Conservation (phyloP, 805 yeast genomes). For the Wickerhamomyces sydowiorum region DNA sequence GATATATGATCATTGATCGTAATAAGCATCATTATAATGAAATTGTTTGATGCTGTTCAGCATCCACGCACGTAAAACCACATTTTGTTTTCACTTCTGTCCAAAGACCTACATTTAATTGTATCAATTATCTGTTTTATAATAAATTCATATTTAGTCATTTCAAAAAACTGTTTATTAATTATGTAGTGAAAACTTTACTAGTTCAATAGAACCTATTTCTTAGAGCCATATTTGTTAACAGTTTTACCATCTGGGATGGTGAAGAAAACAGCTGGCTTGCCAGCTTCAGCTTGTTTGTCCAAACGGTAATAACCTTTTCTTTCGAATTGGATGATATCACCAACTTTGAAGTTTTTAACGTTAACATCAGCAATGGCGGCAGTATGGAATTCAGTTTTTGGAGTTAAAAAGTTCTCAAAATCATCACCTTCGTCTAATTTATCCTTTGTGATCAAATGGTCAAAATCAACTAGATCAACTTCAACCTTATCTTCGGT, state of each 20-base stretch:
- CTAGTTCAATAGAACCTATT: constrained; percentile 19
- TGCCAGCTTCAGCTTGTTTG: constrained; percentile 44
- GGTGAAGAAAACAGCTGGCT: constrained; percentile 75
- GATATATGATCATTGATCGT: constrained; percentile 42
- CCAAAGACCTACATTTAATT: no score
- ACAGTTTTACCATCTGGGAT: constrained; percentile 93
- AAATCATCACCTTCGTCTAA: constrained; percentile 91
- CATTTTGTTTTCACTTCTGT: no score
- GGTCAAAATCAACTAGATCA: constrained; percentile 88
- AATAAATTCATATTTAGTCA: no score
- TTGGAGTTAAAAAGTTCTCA: constrained; percentile 84
- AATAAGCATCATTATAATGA: background rate
- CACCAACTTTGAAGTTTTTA: constrained; percentile 73
- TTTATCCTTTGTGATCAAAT: constrained; percentile 90
- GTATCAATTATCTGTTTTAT: no score
- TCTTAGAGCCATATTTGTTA: constrained; percentile 70
- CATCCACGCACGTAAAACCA: no score
- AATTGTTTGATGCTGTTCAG: background rate
- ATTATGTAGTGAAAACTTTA: no score
- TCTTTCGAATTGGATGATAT: constrained; percentile 91
- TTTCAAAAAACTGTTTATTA: background rate
- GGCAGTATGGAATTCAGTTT: constrained; percentile 74
- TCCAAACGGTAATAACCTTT: constrained; percentile 94
- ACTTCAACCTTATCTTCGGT: constrained; percentile 66
- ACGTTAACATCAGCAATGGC: constrained; percentile 82